A percentile compares a stretch with the other conserved stretches of the same genome.
Conservation (phyloP, 2,329 filamentous ascomycete genomes). For the Ambrosiella cleistominuta region DNA sequence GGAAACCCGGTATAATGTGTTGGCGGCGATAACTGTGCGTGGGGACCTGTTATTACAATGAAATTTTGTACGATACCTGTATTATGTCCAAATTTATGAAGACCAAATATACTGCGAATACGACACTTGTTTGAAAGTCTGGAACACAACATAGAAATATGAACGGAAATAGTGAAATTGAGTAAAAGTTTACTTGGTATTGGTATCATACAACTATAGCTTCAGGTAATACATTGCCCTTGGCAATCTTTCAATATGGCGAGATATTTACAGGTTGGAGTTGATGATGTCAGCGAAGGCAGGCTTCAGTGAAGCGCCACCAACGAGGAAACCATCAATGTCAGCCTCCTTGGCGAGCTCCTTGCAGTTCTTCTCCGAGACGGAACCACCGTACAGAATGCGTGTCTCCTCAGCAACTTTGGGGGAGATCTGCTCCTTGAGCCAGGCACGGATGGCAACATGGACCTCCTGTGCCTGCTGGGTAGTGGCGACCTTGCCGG, state of each 20-base stretch:
- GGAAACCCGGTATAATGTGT: conserved; percentile 33
- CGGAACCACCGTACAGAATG: conserved; percentile 91
- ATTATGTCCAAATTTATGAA: conserved; percentile 10
- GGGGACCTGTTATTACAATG: neutral
- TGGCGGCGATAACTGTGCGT: neutral
- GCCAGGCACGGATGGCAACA: conserved; percentile 78
- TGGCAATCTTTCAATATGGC: conserved; percentile 5
- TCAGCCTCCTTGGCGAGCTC: conserved; percentile 83
- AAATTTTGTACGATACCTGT: conserved; percentile 7
- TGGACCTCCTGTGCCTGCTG: conserved; percentile 90
- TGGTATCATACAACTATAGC: neutral
- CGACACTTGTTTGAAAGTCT: neutral
- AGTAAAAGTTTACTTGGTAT: conserved; percentile 8
- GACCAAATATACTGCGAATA: neutral
- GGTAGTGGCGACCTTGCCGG: conserved; percentile 78
- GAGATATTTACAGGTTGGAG: conserved; percentile 29
- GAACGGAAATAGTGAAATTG: neutral
- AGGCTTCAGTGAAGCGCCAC: conserved; percentile 91
- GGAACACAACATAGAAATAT: neutral
- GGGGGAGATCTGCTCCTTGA: conserved; percentile 59
- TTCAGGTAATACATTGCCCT: neutral
- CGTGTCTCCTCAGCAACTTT: conserved; percentile 69
- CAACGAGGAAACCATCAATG: conserved; percentile 96
- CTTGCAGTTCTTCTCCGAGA: conserved; percentile 94
- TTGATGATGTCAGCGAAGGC: conserved; percentile 54